Percentiles rank a stretch among this genome's conserved stretches.
Evolutionary conservation across 371 early-diverging fungal genomes (phyloP).

Genomic region (Mucor velutinosus): DNA sequence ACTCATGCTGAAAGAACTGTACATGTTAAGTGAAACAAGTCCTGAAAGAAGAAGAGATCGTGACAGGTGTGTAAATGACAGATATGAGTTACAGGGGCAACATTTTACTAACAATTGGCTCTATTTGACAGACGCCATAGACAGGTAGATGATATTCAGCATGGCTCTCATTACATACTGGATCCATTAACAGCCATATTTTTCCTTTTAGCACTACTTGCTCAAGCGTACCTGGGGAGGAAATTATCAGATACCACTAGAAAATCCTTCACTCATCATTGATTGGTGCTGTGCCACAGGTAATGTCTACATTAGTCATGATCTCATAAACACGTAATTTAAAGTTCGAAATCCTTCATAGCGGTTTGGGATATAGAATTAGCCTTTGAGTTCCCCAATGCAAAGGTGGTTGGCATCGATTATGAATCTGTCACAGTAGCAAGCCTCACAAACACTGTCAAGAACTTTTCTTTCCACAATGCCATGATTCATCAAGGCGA

Average conservation of each 20-base stretch:
- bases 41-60: slow-evolving; percentile 20
- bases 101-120: neutral
- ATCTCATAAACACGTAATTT: neutral
- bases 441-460: slow-evolving; percentile 5
- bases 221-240: slow-evolving; percentile 30
- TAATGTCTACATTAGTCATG: neutral
- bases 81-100: neutral
- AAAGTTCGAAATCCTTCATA: neutral
- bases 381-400: slow-evolving; percentile 38
- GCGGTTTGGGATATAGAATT: slow-evolving; percentile 42
- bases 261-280: slow-evolving; percentile 34
- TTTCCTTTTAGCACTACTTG: slow-evolving; percentile 36
- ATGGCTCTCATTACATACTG: neutral
- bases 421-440: slow-evolving; percentile 18
- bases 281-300: slow-evolving; percentile 48
- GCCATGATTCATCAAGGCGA: slow-evolving; percentile 18
- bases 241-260: slow-evolving; percentile 27
- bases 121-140: slow-evolving; percentile 28
- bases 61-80: slow-evolving; percentile 14
- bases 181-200: neutral
- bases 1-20: slow-evolving; percentile 14
- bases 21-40: slow-evolving; percentile 15
- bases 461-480: slow-evolving; percentile 29
- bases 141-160: slow-evolving; percentile 22
- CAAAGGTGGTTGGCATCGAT: slow-evolving; percentile 36